phyloP scores from a whole-genome alignment of 2,329 filamentous ascomycete genomes.

The Ophiostoma himal-ulmi region DNA sequence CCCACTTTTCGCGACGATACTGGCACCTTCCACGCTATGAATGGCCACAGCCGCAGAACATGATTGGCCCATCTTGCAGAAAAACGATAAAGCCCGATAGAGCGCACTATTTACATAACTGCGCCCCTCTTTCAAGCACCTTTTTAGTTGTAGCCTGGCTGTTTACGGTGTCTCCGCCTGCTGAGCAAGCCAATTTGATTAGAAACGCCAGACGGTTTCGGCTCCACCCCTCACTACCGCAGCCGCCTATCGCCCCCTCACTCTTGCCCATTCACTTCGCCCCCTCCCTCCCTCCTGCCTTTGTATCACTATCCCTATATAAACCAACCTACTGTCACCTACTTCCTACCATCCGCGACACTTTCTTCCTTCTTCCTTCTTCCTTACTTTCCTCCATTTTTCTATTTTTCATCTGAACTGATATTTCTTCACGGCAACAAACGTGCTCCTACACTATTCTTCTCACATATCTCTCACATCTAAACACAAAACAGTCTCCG shows the following conservation, averaged over 20 bases:
- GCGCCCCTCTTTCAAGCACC: constrained; percentile 22
- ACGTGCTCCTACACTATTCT: constrained; percentile 22
- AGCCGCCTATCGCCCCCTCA: constrained; percentile 15
- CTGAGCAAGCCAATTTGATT: constrained; percentile 17
- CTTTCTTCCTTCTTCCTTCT: constrained; percentile 23
- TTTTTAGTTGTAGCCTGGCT: constrained; percentile 3
- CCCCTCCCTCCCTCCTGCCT: constrained; percentile 16
- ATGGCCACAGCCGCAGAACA: neutral
- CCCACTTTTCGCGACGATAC: constrained; percentile 13
- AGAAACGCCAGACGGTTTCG: constrained; percentile 22
- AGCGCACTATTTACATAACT: constrained; percentile 12
- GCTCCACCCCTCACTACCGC: constrained; percentile 12
- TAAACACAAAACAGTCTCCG: constrained; percentile 16
- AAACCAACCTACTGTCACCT: constrained; percentile 19
- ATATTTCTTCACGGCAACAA: constrained; percentile 25
- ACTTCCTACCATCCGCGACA: constrained; percentile 21
- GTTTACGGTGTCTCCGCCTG: constrained; percentile 11
- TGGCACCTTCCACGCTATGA: constrained; percentile 23
- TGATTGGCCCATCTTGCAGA: constrained; percentile 21
- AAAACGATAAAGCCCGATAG: neutral
- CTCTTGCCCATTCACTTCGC: constrained; percentile 24
- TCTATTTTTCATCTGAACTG: constrained; percentile 26
- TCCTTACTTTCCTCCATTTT: constrained; percentile 17
- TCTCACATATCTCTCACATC: constrained; percentile 19
- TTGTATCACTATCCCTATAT: constrained; percentile 11